Conservation (phyloP, 2,329 filamentous ascomycete species). For the Blastomyces silverae region DNA sequence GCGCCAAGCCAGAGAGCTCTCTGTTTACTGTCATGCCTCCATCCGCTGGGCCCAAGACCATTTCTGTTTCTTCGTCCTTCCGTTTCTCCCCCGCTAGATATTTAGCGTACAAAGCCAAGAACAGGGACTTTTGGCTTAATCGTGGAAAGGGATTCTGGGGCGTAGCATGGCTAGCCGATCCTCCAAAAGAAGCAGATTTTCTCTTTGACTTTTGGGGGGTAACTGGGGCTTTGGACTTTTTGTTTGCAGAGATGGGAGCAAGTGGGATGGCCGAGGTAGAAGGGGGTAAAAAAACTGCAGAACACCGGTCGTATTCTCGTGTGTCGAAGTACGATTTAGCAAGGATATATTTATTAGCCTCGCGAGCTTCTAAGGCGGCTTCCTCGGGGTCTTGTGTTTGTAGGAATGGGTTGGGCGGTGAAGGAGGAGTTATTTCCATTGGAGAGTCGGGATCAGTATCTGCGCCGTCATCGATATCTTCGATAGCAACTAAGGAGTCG, state of each 20-base stretch:
- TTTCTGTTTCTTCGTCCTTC: slow-evolving; percentile 93
- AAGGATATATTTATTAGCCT: slow-evolving; percentile 76
- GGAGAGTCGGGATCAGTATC: slow-evolving; percentile 55
- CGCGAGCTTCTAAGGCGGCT: slow-evolving; percentile 66
- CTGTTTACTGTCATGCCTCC: slow-evolving; percentile 78
- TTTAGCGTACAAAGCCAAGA: slow-evolving; percentile 86
- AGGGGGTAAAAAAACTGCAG: slow-evolving; percentile 79
- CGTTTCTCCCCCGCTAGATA: slow-evolving; percentile 91
- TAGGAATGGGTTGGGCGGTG: slow-evolving; percentile 46
- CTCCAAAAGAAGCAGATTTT: slow-evolving; percentile 44
- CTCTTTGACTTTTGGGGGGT: slow-evolving; percentile 54
- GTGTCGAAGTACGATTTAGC: slow-evolving; percentile 95
- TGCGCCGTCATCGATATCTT: slow-evolving; percentile 47
- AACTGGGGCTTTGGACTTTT: slow-evolving; percentile 35
- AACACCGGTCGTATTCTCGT: slow-evolving; percentile 88
- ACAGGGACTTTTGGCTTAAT: slow-evolving; percentile 84
- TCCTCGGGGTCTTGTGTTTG: slow-evolving; percentile 63
- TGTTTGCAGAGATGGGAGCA: slow-evolving; percentile 37
- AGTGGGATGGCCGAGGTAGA: slow-evolving; percentile 64
- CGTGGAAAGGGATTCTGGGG: slow-evolving; percentile 40
- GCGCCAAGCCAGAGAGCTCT: slow-evolving; percentile 68
- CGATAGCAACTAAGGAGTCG: slow-evolving; percentile 60
- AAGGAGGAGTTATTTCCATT: slow-evolving; percentile 54
- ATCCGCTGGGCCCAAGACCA: slow-evolving; percentile 91
- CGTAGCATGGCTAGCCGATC: slow-evolving; percentile 31